phyloP scores from a whole-genome alignment of 768 basidiomycete species.

The Hygrocybe punicea region DNA sequence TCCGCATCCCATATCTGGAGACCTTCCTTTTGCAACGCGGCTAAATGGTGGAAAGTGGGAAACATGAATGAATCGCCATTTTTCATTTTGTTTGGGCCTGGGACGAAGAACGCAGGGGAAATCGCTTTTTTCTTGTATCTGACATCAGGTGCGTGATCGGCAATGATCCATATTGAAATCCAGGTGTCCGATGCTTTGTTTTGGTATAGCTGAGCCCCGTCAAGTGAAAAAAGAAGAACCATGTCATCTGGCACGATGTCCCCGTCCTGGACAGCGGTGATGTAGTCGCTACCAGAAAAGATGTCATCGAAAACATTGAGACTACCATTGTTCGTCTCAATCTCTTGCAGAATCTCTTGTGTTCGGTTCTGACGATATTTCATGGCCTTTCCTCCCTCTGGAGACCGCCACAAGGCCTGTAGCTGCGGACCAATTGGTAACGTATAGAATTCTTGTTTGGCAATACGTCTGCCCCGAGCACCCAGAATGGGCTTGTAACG shows the following conservation, averaged over 20 bases:
- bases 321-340: slow-evolving; percentile 1
- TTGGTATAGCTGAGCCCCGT: slow-evolving; percentile 42
- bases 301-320: slow-evolving; percentile 28
- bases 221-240: slow-evolving; percentile 35
- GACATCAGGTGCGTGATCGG: slow-evolving; percentile 28
- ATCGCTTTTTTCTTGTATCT: slow-evolving; percentile 33
- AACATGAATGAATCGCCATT: slow-evolving; percentile 34
- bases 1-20: slow-evolving; percentile 20
- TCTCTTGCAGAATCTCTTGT: slow-evolving; percentile 17
- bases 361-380: slow-evolving; percentile 24
- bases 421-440: slow-evolving; percentile 41
- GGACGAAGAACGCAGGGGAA: slow-evolving; percentile 33
- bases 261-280: slow-evolving; percentile 17
- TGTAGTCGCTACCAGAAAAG: slow-evolving; percentile 27
- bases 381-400: slow-evolving; percentile 26
- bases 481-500: slow-evolving; percentile 21
- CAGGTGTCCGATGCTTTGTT: slow-evolving; percentile 34
- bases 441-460: slow-evolving; percentile 33
- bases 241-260: no score
- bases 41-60: slow-evolving; percentile 32
- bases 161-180: slow-evolving; percentile 38
- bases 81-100: slow-evolving; percentile 37
- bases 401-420: slow-evolving; percentile 32
- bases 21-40: slow-evolving; percentile 25
- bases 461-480: slow-evolving; percentile 10